Evolutionary conservation across 169 alveolate genomes (phyloP).

Genomic region (Plasmodium blacklocki): DNA sequence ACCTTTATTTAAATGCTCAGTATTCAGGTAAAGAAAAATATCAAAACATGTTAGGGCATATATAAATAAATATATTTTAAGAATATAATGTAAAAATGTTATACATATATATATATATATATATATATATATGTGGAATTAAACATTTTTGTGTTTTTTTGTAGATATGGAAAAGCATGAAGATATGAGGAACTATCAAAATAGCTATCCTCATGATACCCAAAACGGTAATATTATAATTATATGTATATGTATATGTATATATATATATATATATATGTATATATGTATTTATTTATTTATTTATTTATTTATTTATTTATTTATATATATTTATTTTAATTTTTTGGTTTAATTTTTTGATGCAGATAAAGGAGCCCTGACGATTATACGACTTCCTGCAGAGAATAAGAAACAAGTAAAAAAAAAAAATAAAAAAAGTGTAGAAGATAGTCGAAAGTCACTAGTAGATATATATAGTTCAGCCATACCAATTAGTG

Average conservation of each 20-base stretch:
- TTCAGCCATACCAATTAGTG: slow-evolving; percentile 72
- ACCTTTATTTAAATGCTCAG: neutral
- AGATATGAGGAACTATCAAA: slow-evolving; percentile 23
- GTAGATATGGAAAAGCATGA: slow-evolving; percentile 44
- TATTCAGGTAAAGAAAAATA: slow-evolving; percentile 13
- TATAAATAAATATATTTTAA: neutral
- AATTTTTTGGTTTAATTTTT: neutral
- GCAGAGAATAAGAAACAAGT: slow-evolving; percentile 73
- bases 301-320: neutral
- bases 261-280: neutral
- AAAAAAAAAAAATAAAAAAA: slow-evolving; percentile 69
- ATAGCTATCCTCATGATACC: slow-evolving; percentile 33
- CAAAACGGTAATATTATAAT: slow-evolving; percentile 22
- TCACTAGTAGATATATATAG: slow-evolving; percentile 74
- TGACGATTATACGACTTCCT: slow-evolving; percentile 64
- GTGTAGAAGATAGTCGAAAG: slow-evolving; percentile 12
- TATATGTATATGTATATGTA: neutral
- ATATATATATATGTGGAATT: neutral
- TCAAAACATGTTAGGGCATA: neutral
- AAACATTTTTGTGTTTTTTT: neutral
- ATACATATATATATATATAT: neutral
- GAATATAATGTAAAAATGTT: neutral
- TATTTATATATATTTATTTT: neutral
- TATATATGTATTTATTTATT: neutral
- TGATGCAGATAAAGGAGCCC: slow-evolving; percentile 55